Percentiles rank a stretch among this genome's conserved stretches.
Conservation (phyloP, 2,329 filamentous ascomycete genomes). For the Aspergillus sp. region DNA sequence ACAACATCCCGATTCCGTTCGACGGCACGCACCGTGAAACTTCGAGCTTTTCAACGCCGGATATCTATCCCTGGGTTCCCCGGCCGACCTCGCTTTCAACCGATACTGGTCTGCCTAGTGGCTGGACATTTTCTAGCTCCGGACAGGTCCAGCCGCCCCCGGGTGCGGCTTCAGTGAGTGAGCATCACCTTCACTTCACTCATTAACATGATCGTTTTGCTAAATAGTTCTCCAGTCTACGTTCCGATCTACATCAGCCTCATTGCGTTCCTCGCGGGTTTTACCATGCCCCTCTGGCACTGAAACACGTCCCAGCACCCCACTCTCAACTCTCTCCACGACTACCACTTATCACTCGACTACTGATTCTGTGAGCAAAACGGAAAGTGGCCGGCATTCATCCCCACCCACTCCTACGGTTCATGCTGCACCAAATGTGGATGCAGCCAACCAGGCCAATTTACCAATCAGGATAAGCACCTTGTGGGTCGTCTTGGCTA, state of each 20-base stretch:
- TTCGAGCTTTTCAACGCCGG: slow-evolving; percentile 53
- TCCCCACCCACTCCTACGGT: slow-evolving; percentile 5
- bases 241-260: slow-evolving; percentile 54
- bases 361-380: not conserved
- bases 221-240: slow-evolving; percentile 43
- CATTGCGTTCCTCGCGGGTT: slow-evolving; percentile 43
- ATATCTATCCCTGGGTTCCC: slow-evolving; percentile 67
- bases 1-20: slow-evolving; percentile 65
- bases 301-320: slow-evolving; percentile 29
- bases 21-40: slow-evolving; percentile 47
- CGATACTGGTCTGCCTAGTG: slow-evolving; percentile 63
- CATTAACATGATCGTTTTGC: slow-evolving; percentile 11
- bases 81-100: slow-evolving; percentile 49
- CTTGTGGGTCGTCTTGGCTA: slow-evolving; percentile 23
- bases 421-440: slow-evolving; percentile 17
- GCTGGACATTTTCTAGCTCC: slow-evolving; percentile 75
- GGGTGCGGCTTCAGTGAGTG: slow-evolving; percentile 65
- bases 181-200: slow-evolving; percentile 39
- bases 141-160: slow-evolving; percentile 73
- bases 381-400: not conserved
- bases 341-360: not conserved
- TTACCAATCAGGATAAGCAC: slow-evolving; percentile 13
- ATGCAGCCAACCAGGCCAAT: slow-evolving; percentile 14
- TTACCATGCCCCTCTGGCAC: slow-evolving; percentile 47
- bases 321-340: slow-evolving; percentile 5